A percentile compares a stretch with the other conserved stretches of the same genome.
Evolutionary conservation across 2,329 filamentous ascomycete species (phyloP).

Genomic region (Talaromyces sp.): DNA sequence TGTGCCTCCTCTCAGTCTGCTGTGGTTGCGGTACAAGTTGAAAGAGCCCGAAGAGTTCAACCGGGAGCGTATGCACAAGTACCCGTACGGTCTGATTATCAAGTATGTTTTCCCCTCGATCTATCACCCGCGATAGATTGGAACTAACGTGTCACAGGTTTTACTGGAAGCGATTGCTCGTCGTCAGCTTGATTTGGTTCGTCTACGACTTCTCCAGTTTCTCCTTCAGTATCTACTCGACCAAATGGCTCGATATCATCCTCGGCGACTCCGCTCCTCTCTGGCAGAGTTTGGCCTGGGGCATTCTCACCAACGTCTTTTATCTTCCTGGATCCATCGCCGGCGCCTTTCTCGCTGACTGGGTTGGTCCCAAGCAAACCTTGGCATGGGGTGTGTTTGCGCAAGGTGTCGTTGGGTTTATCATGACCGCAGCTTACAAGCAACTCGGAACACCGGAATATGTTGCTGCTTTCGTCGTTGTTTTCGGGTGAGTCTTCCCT

Average conservation of each 20-base stretch:
- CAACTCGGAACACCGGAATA: constrained; percentile 62
- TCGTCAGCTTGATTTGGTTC: constrained; percentile 76
- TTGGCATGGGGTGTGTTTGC: constrained; percentile 64
- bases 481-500: constrained; percentile 55
- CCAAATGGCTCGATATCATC: constrained; percentile 55
- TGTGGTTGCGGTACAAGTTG: constrained; percentile 66
- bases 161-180: constrained; percentile 67
- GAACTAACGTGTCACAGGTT: constrained; percentile 49
- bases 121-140: constrained; percentile 1
- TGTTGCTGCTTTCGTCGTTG: constrained; percentile 69
- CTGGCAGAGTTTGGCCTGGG: constrained; percentile 81
- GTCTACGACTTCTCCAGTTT: constrained; percentile 83
- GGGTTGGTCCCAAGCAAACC: constrained; percentile 70
- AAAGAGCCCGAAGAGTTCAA: constrained; percentile 75
- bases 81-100: constrained; percentile 48
- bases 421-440: constrained; percentile 77
- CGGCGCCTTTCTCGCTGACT: constrained; percentile 72
- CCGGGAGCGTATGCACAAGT: constrained; percentile 62
- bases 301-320: constrained; percentile 80
- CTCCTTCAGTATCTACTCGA: constrained; percentile 79
- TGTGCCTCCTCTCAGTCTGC: constrained; percentile 67
- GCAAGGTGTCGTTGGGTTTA: constrained; percentile 76
- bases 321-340: constrained; percentile 77
- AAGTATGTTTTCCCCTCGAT: constrained; percentile 42
- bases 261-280: constrained; percentile 57